phyloP scores from a whole-genome alignment of 2,329 filamentous ascomycete genomes.

The Pseudogymnoascus sp. region DNA sequence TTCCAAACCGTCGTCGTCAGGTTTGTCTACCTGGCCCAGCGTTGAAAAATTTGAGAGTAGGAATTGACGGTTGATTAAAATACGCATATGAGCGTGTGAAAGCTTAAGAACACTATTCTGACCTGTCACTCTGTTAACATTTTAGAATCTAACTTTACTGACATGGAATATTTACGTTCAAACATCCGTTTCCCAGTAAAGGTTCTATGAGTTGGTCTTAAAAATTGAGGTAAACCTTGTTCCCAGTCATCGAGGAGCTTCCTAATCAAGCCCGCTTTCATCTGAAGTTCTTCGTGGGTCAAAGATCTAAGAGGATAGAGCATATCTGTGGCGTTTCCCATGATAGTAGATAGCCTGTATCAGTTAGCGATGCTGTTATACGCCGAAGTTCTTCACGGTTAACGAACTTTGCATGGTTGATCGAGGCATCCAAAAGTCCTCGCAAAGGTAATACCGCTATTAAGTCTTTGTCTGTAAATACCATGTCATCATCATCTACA shows the following conservation, averaged over 20 bases:
- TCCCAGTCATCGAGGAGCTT: slow-evolving; percentile 35
- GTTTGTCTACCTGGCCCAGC: slow-evolving; percentile 22
- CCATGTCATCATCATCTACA: slow-evolving; percentile 50
- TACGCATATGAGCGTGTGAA: slow-evolving; percentile 46
- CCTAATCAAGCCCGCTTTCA: slow-evolving; percentile 32
- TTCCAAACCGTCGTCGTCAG: slow-evolving; percentile 23
- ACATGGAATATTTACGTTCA: slow-evolving; percentile 33
- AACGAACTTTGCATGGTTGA: slow-evolving; percentile 23
- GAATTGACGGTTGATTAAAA: slow-evolving; percentile 48
- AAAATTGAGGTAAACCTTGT: slow-evolving; percentile 31
- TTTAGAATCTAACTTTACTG: slow-evolving; percentile 40
- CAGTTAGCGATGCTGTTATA: not conserved
- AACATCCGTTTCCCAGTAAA: slow-evolving; percentile 3
- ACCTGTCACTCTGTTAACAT: slow-evolving; percentile 32
- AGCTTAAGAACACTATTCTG: slow-evolving; percentile 47
- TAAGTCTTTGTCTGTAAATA: slow-evolving; percentile 15
- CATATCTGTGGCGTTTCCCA: slow-evolving; percentile 33
- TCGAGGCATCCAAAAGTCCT: slow-evolving; percentile 26
- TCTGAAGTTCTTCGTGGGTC: slow-evolving; percentile 31
- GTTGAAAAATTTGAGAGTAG: slow-evolving; percentile 37
- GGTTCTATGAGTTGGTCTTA: slow-evolving; percentile 12
- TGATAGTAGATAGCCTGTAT: slow-evolving; percentile 32
- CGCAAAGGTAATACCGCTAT: slow-evolving; percentile 22
- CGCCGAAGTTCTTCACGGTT: not conserved
- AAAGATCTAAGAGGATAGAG: slow-evolving; percentile 32